These are phyloP conservation scores for Calonectria hawksworthii DNA, from an alignment of 2,329 filamentous ascomycete species.

Conservation along the genomic window DNA sequence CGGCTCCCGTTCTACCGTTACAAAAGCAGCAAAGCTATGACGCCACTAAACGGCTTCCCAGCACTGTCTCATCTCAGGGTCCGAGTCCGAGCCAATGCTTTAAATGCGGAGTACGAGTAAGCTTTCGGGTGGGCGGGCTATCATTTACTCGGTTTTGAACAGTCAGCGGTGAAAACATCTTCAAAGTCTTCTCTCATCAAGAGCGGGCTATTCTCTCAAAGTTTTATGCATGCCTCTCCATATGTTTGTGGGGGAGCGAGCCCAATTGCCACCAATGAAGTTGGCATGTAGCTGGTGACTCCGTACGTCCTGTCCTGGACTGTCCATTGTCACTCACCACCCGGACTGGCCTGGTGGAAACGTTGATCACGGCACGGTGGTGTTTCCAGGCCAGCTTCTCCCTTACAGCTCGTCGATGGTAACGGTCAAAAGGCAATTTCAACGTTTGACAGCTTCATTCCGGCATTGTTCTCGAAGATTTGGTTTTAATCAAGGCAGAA, in stretches of 20 bases:
- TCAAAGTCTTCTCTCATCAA: too few species aligned
- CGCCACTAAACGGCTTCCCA: conserved; percentile 2
- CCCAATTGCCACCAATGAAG: background rate
- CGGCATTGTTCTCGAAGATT: background rate
- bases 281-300: background rate
- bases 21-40: background rate
- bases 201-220: background rate
- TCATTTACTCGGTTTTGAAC: background rate
- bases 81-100: background rate
- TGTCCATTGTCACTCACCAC: background rate
- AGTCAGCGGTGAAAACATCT: background rate
- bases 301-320: background rate
- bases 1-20: background rate
- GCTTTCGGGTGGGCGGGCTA: background rate
- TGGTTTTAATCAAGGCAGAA: background rate
- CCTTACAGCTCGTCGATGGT: background rate
- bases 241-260: background rate
- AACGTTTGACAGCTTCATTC: background rate
- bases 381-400: conserved; percentile 8
- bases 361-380: background rate
- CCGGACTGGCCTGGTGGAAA: background rate
- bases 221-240: background rate
- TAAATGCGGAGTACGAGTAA: conserved; percentile 4
- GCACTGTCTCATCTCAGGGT: background rate
- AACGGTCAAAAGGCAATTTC: background rate